Conservation (phyloP, 495 filamentous ascomycete species). For the Tricharina praecox region DNA sequence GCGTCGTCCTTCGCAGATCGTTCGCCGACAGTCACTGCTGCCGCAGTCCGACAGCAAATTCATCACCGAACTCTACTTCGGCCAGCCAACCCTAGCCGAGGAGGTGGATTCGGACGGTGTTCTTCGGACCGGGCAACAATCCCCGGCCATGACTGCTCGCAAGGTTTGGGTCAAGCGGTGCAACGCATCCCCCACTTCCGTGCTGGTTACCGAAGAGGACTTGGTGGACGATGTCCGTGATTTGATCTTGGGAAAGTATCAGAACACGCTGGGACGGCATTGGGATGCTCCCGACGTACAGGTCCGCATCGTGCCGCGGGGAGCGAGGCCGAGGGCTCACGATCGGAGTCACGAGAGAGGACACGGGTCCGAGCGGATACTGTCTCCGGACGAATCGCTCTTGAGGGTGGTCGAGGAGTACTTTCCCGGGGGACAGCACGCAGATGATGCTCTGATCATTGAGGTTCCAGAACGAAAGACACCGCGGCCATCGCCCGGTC, state of each 20-base stretch:
- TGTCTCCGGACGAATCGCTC: slow-evolving; percentile 81
- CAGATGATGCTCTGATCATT: slow-evolving; percentile 83
- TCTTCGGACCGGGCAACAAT: slow-evolving; percentile 18
- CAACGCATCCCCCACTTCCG: slow-evolving; percentile 67
- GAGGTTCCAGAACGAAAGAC: slow-evolving; percentile 58
- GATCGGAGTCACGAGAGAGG: slow-evolving; percentile 15
- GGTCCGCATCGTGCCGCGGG: slow-evolving; percentile 30
- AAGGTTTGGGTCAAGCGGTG: slow-evolving; percentile 92
- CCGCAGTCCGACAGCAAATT: slow-evolving; percentile 32
- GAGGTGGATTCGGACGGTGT: slow-evolving; percentile 3
- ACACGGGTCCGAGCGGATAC: slow-evolving; percentile 38
- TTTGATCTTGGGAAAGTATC: slow-evolving; percentile 80
- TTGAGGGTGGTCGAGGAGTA: slow-evolving; percentile 60
- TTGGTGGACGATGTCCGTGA: slow-evolving; percentile 91
- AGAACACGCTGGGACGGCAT: slow-evolving; percentile 70
- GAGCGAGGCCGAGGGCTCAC: slow-evolving; percentile 11
- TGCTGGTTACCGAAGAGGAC: slow-evolving; percentile 71
- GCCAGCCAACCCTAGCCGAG: slow-evolving; percentile 13
- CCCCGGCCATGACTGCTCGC: slow-evolving; percentile 42
- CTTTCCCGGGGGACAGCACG: slow-evolving; percentile 72
- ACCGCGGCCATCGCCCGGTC: slow-evolving; percentile 62
- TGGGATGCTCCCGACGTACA: slow-evolving; percentile 81
- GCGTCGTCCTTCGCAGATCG: slow-evolving; percentile 32
- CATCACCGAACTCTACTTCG: slow-evolving; percentile 29
- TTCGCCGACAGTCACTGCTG: slow-evolving; percentile 37